Base-by-base conservation (phyloP, 2,329 filamentous ascomycete genomes). In the Fonsecaea multimorphosa region DNA sequence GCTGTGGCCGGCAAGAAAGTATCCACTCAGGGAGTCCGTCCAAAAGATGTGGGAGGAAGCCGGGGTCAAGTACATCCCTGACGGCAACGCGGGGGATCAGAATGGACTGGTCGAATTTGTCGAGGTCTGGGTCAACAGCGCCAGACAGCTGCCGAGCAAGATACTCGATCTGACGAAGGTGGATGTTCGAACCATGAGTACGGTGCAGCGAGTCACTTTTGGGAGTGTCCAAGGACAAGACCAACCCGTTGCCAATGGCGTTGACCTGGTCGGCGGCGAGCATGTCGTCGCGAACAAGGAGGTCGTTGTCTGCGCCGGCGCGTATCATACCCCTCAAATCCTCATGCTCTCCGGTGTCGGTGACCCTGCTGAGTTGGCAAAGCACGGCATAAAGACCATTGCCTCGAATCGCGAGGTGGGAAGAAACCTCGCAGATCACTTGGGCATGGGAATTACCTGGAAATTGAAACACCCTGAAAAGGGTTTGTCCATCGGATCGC, bases 301-400 rank as follows among this genome's bases (percentile, higher is more conserved):
- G 67, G 77, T 82, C 27, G 79, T 83, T 29, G 62, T 82, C 0
- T 79, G 79, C 0, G 79, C 79, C 0, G 80, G 80, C 22, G 73
- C 75, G 1, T 80, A 81, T 64, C 77, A 79, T 40, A 79, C 77
- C 0, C 80, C 79, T 0, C 79, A 81, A 59, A 71, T 76, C n/a
- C 68, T 76, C 5, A 73, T 74, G 71, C 68, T 76, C 1, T 74
- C 73, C 0, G 76, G 74, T 2, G 74, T 78, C 16, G 73, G 77
- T 12, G 73, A 75, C 31, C 74, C 73, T 58, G 64, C 66, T 2
- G 72, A 73, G 1, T 70, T 81, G n/a, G 59, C 71, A 19, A 44
- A 72, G 8, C 67, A 74, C 32, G 66, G 67, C 11, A 79, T 80
- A 54, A 61, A 72, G 5, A 64, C 73, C 0, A 59, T 78, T 12